Conservation (phyloP, 1,284 basidiomycete genomes). For the Abortiporus biennis region DNA sequence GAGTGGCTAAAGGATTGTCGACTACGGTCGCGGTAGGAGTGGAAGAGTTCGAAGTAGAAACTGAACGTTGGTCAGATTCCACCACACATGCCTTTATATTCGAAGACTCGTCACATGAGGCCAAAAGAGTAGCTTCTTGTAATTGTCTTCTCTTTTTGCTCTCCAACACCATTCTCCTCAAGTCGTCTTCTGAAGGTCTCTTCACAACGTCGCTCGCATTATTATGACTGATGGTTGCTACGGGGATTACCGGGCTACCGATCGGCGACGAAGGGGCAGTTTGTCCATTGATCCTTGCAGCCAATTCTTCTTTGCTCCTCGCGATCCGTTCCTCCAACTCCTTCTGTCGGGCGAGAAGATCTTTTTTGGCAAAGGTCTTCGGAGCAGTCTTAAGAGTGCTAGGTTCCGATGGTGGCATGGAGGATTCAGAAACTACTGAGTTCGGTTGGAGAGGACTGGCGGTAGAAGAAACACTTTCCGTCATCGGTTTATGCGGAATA, state of each 20-base stretch:
- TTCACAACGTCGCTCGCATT: too few relatives aligned
- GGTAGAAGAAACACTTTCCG: too few relatives aligned
- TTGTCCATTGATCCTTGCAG: constrained; percentile 4
- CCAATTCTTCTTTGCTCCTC: constrained; percentile 28
- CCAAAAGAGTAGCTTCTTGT: too few relatives aligned
- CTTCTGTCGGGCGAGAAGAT: constrained; percentile 32
- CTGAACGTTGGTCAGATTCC: background rate
- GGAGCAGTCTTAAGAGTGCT: constrained; percentile 33
- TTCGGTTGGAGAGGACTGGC: too few relatives aligned
- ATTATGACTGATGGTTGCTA: too few relatives aligned
- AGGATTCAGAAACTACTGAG: background rate
- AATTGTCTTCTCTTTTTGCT: too few relatives aligned
- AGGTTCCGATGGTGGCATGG: constrained; percentile 22
- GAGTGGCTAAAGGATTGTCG: background rate
- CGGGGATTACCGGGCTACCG: too few relatives aligned
- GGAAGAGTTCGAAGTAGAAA: background rate
- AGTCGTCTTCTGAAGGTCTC: background rate
- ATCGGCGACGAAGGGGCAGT: background rate
- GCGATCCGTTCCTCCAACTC: constrained; percentile 38
- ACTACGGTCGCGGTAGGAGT: background rate
- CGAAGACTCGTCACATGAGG: background rate
- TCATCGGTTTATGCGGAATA: too few relatives aligned
- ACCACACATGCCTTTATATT: background rate
- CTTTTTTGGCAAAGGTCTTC: constrained; percentile 26
- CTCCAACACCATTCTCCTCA: background rate